A percentile compares a stretch with the other conserved stretches of the same genome.
phyloP scores from a whole-genome alignment of 371 early-diverging fungal genomes.

The Coemansia sp. region DNA sequence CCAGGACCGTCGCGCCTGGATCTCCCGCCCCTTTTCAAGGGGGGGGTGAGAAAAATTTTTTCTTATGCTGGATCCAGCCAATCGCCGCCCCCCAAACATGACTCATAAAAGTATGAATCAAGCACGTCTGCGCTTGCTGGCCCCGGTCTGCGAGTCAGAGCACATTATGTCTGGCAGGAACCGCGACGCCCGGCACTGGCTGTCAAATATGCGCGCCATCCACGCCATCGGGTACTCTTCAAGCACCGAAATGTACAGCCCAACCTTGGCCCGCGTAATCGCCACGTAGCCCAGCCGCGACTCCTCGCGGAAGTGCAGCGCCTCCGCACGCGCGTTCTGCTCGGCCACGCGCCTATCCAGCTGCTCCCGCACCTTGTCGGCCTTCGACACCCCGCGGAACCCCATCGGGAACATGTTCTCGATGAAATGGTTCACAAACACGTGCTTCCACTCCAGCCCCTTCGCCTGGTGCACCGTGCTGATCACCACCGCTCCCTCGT shows the following conservation, averaged over 20 bases:
- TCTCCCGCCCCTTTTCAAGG: no score
- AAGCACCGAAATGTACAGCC: conserved; percentile 40
- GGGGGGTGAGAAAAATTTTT: no score
- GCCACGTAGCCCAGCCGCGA: conserved; percentile 58
- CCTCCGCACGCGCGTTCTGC: conserved; percentile 13
- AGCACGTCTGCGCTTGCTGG: no score
- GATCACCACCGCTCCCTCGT: conserved; percentile 55
- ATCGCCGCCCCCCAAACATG: no score
- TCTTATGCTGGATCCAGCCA: no score
- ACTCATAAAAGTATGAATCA: no score
- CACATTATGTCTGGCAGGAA: conserved; percentile 36
- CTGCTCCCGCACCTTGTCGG: conserved; percentile 37
- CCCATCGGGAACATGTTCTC: conserved; percentile 56
- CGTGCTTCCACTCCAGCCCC: conserved; percentile 68
- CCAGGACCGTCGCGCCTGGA: no score
- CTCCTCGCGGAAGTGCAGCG: conserved; percentile 38
- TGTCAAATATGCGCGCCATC: conserved; percentile 30
- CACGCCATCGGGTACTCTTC: conserved; percentile 18
- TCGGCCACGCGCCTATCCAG: background rate
- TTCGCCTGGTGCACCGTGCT: conserved; percentile 64
- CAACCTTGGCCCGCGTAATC: conserved; percentile 56
- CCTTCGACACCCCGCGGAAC: conserved; percentile 36
- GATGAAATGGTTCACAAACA: conserved; percentile 58
- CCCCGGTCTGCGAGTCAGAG: background rate
- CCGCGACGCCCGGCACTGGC: conserved; percentile 17